phyloP scores from a whole-genome alignment of 139 green algal species.

The Micromonas pusilla region DNA sequence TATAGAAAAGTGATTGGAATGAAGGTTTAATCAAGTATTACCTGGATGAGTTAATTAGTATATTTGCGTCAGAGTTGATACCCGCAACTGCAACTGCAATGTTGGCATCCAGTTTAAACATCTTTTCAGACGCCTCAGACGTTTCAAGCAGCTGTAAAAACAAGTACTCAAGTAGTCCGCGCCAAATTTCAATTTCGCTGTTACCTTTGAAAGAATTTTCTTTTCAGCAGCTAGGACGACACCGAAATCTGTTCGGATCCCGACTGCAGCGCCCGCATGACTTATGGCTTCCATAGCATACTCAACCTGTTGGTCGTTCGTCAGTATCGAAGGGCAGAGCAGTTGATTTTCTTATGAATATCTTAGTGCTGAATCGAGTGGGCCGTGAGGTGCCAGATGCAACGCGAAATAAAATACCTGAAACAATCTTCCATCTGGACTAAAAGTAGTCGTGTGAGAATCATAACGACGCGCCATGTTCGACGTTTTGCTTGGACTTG shows the following conservation, averaged over 20 bases:
- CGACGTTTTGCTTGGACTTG: no score
- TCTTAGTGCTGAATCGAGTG: no score
- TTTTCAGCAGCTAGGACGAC: conserved; percentile 96
- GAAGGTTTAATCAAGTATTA: neutral
- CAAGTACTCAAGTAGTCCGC: neutral
- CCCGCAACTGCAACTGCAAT: conserved; percentile 89
- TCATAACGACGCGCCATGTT: conserved; percentile 67
- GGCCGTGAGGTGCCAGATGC: no score
- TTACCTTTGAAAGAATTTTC: conserved; percentile 92
- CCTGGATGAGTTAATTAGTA: conserved; percentile 85
- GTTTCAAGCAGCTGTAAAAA: conserved; percentile 42
- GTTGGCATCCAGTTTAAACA: conserved; percentile 97
- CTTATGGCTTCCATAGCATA: conserved; percentile 99
- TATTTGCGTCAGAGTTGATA: conserved; percentile 97
- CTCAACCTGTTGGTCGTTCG: conserved; percentile 40
- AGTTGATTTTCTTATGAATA: neutral
- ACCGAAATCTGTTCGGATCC: conserved; percentile 81
- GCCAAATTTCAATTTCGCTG: neutral
- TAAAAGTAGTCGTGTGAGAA: conserved; percentile 95
- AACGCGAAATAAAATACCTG: conserved; percentile 45
- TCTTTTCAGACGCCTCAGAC: conserved; percentile 76
- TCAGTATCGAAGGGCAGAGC: neutral
- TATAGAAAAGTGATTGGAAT: conserved; percentile 36
- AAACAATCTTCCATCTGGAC: conserved; percentile 90
- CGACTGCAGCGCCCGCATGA: conserved; percentile 88